These are phyloP conservation scores for Apiotrichum montevideense DNA, from an alignment of 1,284 basidiomycete species.

Conservation along the genomic window DNA sequence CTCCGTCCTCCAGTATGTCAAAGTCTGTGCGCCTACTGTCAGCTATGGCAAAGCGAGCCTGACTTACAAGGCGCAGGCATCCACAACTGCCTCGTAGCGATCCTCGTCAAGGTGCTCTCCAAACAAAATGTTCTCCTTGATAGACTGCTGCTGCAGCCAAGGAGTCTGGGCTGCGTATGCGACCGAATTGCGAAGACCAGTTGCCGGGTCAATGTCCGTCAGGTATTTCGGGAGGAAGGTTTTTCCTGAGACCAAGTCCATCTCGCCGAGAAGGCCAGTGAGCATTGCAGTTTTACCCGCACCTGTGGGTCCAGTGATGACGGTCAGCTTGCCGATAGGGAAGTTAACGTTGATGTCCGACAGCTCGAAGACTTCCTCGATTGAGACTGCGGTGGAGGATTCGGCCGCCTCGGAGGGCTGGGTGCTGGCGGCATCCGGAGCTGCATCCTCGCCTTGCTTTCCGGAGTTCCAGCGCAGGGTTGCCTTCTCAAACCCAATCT, in stretches of 20 bases:
- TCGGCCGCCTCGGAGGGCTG: conserved; percentile 23
- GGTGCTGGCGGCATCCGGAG: neutral
- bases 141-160: conserved; percentile 62
- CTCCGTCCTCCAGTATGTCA: conserved; percentile 69
- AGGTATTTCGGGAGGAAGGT: conserved; percentile 62
- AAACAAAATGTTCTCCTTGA: conserved; percentile 61
- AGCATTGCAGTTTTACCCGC: conserved; percentile 55
- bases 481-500: conserved; percentile 60
- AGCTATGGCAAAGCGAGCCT: neutral
- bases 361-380: conserved; percentile 54
- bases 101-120: conserved; percentile 59
- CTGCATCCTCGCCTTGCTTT: conserved; percentile 25
- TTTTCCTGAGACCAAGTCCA: conserved; percentile 59
- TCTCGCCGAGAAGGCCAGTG: conserved; percentile 51
- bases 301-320: conserved; percentile 70
- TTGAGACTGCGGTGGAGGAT: conserved; percentile 7
- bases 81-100: conserved; percentile 65
- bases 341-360: conserved; percentile 61
- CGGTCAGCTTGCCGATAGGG: conserved; percentile 61
- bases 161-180: conserved; percentile 80
- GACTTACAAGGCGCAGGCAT: conserved; percentile 66
- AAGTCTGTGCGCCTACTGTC: conserved; percentile 54
- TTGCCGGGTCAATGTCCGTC: conserved; percentile 54
- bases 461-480: conserved; percentile 63
- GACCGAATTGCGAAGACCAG: conserved; percentile 64